Base-by-base conservation (phyloP, 768 basidiomycete species). In the Agaricus sinodeliciosus region DNA sequence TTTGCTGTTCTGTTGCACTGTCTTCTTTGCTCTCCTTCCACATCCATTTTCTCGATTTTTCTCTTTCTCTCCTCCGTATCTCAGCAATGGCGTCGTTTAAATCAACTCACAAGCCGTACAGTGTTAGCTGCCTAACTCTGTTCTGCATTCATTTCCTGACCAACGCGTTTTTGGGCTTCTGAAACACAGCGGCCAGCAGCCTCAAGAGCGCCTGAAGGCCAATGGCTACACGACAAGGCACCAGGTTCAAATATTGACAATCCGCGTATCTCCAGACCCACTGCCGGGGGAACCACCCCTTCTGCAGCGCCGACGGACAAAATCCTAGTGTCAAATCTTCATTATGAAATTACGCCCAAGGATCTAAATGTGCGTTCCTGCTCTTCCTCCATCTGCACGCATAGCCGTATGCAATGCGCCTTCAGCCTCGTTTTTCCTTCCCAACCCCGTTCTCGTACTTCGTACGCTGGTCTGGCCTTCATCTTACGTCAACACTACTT, bases 261-360 rank as follows among this genome's bases (percentile, higher is more conserved):
- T 51, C 42, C 50, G 18, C 50, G 43, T 44, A 4, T 42, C 55
- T 60, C 54, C 59, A 59, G 51, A 59, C 49, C 62, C 57, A 58
- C 35, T 54, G 55, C 18, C 54, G 41, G 36, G 55, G 49, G 16
- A 55, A 46, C 26, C 7, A 56, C 62, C 16, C 49, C 61, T 16
- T 58, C 64, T 16, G 52, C 60, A 3, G 64, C 72, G 22, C 60
- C 70, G 12, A 61, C 70, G 3, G 77, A 74, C 58, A 69, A 55
- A 48, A 35, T 40, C 78, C 25, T 47, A 57, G 86, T 95, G 59
- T 82, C 88, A 62, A 92, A 92, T 66, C 62, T 96, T 58, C 94
- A 96, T 71, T 96, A 95, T 60, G 93, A 95, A 62, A 81, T 96
- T 40, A 88, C 85, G 51, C 80, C 87, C 63, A 85, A 86, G 75